Percentiles rank a stretch among this genome's conserved stretches.
Evolutionary conservation across 345 rosid species (phyloP).

Genomic region (Chamaenerion angustifolium): DNA sequence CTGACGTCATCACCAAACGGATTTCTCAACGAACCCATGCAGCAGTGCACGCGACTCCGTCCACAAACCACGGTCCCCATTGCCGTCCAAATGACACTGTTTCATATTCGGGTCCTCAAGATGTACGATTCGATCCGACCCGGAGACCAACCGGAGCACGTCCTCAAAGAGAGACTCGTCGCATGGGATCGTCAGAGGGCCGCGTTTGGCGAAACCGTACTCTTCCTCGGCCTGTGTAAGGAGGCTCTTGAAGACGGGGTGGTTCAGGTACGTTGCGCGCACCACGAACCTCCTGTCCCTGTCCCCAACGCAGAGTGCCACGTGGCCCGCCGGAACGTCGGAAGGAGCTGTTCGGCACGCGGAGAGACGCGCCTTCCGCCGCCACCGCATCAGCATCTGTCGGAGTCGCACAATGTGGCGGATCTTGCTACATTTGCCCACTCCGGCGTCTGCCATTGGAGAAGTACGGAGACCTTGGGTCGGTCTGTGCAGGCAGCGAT

Average conservation of each 20-base stretch:
- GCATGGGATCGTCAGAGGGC: constrained; percentile 72
- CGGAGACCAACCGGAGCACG: constrained; percentile 46
- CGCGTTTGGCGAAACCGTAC: constrained; percentile 65
- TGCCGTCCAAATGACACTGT: constrained; percentile 34
- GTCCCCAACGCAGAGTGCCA: constrained; percentile 59
- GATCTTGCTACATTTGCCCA: constrained; percentile 82
- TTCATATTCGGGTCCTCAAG: constrained; percentile 37
- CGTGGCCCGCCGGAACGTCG: constrained; percentile 87
- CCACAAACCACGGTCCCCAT: constrained; percentile 35
- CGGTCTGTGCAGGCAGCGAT: too few relatives aligned
- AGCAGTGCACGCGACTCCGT: constrained; percentile 71
- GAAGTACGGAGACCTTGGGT: too few relatives aligned
- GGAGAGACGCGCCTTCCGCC: constrained; percentile 69
- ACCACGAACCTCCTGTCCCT: constrained; percentile 60
- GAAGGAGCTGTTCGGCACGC: constrained; percentile 35
- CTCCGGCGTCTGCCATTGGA: constrained; percentile 9
- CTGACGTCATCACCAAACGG: constrained; percentile 24
- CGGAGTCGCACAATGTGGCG: constrained; percentile 84
- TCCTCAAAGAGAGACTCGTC: constrained; percentile 80
- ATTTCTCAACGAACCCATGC: constrained; percentile 30
- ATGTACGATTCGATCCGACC: constrained; percentile 27
- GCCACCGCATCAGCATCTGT: constrained; percentile 63
- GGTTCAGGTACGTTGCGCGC: constrained; percentile 75
- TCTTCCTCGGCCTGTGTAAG: constrained; percentile 70
- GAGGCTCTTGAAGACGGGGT: constrained; percentile 55